Evolutionary conservation across 345 rosid species (phyloP).

Genomic region (Durio zibethinus): DNA sequence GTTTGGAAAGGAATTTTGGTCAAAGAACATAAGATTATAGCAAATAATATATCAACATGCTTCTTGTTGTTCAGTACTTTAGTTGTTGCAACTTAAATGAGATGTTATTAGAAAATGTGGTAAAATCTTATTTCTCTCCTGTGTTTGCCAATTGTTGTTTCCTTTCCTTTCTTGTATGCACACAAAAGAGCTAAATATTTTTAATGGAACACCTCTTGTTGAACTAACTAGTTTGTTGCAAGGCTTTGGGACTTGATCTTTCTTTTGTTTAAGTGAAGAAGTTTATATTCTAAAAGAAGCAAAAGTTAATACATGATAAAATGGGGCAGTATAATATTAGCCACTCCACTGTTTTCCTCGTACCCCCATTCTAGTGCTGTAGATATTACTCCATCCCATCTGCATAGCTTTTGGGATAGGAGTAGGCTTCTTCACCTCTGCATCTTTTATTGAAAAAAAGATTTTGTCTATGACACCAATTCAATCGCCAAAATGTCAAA

Average conservation of each 20-base stretch:
- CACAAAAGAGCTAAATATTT: background rate
- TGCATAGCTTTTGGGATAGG: background rate
- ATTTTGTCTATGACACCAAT: background rate
- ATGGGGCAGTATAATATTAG: background rate
- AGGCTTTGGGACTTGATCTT: background rate
- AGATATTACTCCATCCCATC: background rate
- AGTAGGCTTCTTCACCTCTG: too few relatives aligned
- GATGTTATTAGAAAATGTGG: constrained; percentile 1
- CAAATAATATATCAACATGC: background rate
- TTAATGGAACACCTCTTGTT: constrained; percentile 3
- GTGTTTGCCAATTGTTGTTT: background rate
- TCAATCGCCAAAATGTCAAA: constrained; percentile 10
- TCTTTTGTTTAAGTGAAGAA: background rate
- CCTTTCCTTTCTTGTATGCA: background rate
- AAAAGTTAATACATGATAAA: background rate
- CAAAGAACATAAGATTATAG: background rate
- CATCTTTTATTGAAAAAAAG: background rate
- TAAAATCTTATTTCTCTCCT: background rate
- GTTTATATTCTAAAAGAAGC: background rate
- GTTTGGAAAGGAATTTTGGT: background rate
- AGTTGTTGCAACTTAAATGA: background rate
- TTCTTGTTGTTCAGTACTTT: background rate
- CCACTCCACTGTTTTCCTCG: background rate
- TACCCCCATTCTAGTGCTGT: background rate
- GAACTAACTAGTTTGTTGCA: background rate